phyloP scores from a whole-genome alignment of 176 grass and related monocot genomes.

The Bromus sterilis region DNA sequence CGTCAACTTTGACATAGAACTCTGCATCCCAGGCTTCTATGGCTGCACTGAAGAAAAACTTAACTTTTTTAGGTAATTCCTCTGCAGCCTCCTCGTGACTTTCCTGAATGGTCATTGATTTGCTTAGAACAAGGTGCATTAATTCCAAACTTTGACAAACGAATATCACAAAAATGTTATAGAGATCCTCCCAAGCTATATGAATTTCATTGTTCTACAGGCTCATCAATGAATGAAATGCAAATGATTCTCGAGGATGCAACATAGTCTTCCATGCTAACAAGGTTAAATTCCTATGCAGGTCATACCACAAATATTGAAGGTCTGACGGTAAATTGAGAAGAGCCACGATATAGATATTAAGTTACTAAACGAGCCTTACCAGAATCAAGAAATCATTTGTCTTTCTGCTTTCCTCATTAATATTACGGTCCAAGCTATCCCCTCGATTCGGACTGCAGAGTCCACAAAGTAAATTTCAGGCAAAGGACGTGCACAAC shows the following conservation, averaged over 20 bases:
- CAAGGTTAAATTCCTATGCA: neutral
- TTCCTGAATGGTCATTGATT: constrained; percentile 49
- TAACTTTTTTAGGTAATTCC: constrained; percentile 88
- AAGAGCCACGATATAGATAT: neutral
- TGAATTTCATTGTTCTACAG: neutral
- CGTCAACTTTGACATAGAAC: constrained; percentile 94
- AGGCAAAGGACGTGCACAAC: neutral
- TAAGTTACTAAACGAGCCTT: constrained; percentile 35
- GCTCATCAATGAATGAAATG: neutral
- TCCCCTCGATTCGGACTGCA: constrained; percentile 94
- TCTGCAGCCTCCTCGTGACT: constrained; percentile 93
- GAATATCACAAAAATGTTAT: neutral
- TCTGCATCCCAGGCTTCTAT: constrained; percentile 94
- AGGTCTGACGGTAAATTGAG: neutral
- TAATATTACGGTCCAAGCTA: constrained; percentile 93
- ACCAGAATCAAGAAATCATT: constrained; percentile 97
- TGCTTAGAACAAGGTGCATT: neutral
- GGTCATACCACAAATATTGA: neutral
- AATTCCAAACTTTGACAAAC: neutral
- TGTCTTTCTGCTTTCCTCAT: constrained; percentile 73
- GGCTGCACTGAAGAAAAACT: constrained; percentile 85
- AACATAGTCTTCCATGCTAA: neutral
- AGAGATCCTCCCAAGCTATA: neutral
- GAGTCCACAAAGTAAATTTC: constrained; percentile 17
- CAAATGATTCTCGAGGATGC: neutral